Percentiles rank a stretch among this genome's conserved stretches.
These are phyloP conservation scores for Asterionellopsis glacialis DNA, from an alignment of 108 stramenopile species.

Conservation along the genomic window DNA sequence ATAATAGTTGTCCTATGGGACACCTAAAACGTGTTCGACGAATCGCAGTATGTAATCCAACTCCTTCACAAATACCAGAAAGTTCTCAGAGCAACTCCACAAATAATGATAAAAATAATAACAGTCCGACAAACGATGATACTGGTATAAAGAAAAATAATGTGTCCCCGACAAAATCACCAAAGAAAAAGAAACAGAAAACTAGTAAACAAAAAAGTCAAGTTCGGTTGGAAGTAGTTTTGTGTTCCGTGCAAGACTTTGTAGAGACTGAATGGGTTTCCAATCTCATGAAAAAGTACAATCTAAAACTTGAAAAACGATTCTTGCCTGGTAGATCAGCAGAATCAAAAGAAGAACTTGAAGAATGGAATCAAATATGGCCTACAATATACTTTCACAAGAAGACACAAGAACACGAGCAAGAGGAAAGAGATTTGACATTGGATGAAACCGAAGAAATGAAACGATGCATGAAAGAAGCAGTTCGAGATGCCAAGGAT, in stretches of 20 bases:
- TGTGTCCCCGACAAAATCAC: slow-evolving; percentile 8
- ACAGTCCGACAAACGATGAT: too few species aligned
- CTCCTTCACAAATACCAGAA: background rate
- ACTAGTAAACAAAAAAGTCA: background rate
- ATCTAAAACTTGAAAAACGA: slow-evolving; percentile 2
- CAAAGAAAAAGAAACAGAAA: slow-evolving; percentile 3
- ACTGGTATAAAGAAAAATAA: background rate
- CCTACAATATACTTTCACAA: slow-evolving; percentile 61
- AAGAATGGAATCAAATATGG: slow-evolving; percentile 58
- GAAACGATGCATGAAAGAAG: slow-evolving; percentile 27
- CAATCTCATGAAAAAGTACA: background rate
- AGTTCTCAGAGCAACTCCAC: too few species aligned
- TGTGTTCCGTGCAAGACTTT: too few species aligned
- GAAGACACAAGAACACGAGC: slow-evolving; percentile 43
- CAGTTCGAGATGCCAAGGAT: slow-evolving; percentile 27
- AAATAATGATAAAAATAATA: too few species aligned
- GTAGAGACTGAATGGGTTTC: background rate
- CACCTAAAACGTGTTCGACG: slow-evolving; percentile 1
- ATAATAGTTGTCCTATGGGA: background rate
- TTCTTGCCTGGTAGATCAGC: slow-evolving; percentile 54
- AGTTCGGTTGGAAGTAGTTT: background rate
- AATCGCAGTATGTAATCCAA: background rate
- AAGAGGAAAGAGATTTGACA: slow-evolving; percentile 34
- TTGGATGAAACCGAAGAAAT: slow-evolving; percentile 33
- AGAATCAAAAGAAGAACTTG: slow-evolving; percentile 46